phyloP scores from a whole-genome alignment of 2,329 filamentous ascomycete species.

The Ophiocordyceps polyrhachis-furcata region DNA sequence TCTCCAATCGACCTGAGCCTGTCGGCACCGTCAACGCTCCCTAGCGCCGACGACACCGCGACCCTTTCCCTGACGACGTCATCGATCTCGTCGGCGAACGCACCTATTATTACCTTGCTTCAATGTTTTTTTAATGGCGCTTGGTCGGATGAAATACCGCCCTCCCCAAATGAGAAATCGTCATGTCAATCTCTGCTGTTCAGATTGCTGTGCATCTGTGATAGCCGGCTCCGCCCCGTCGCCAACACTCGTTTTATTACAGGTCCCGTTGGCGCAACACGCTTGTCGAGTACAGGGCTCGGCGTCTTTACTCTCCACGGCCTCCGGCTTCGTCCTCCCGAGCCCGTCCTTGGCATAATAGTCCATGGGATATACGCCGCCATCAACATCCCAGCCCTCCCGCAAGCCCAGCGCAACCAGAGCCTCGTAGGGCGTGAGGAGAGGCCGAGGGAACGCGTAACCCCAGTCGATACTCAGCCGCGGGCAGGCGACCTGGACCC shows the following conservation, averaged over 20 bases:
- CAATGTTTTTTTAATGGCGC: not conserved
- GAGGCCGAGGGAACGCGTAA: conserved; percentile 75
- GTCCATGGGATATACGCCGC: conserved; percentile 84
- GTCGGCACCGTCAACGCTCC: conserved; percentile 30
- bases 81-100: not conserved
- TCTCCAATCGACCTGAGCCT: conserved; percentile 70
- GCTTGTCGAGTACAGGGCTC: not conserved
- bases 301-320: conserved; percentile 6
- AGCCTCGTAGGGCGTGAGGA: conserved; percentile 90
- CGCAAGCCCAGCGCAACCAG: conserved; percentile 68
- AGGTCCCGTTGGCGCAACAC: too few relatives aligned
- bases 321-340: conserved; percentile 49
- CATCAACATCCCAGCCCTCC: conserved; percentile 46
- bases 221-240: not conserved
- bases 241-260: not conserved
- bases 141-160: not conserved
- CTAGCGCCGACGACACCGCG: not conserved
- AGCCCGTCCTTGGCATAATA: conserved; percentile 89
- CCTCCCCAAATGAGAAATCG: not conserved
- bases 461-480: conserved; percentile 96
- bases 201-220: not conserved
- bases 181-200: not conserved
- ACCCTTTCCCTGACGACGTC: not conserved
- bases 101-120: not conserved
- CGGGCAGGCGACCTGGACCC: conserved; percentile 98